These are phyloP conservation scores for Verticillium isaacii DNA, from an alignment of 2,329 filamentous ascomycete genomes.

Conservation along the genomic window DNA sequence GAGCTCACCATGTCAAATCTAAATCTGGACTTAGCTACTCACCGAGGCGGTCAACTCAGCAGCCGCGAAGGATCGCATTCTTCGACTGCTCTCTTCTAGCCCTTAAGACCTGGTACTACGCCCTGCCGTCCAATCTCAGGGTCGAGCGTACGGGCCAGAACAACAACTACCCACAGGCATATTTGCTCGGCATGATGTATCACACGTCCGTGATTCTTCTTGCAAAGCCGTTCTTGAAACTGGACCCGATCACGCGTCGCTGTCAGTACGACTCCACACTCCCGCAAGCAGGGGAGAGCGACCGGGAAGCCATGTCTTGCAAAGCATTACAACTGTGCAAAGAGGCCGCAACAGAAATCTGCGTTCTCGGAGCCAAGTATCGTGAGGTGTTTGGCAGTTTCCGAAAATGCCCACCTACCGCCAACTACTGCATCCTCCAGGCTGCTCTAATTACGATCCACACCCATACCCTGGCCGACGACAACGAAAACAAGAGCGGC, in stretches of 20 bases:
- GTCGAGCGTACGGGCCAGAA: constrained; percentile 17
- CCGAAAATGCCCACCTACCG: constrained; percentile 26
- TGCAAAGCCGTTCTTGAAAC: constrained; percentile 19
- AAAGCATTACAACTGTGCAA: constrained; percentile 11
- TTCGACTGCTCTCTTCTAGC: constrained; percentile 24
- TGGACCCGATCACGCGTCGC: too few relatives aligned
- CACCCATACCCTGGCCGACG: neutral
- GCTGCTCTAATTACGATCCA: constrained; percentile 19
- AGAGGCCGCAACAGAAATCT: constrained; percentile 19
- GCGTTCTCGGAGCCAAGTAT: constrained; percentile 23
- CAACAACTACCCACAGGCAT: constrained; percentile 20
- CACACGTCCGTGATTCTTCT: constrained; percentile 26
- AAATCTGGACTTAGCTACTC: neutral
- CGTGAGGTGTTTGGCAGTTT: constrained; percentile 27
- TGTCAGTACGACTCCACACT: neutral
- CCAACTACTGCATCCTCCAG: constrained; percentile 27
- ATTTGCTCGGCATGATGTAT: constrained; percentile 27
- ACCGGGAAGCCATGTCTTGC: neutral
- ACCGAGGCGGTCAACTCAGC: constrained; percentile 17
- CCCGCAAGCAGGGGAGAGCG: neutral
- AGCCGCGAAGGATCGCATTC: constrained; percentile 17
- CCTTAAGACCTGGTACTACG: constrained; percentile 28
- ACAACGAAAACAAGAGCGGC: neutral
- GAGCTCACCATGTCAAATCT: constrained; percentile 17
- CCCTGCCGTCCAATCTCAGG: constrained; percentile 23